phyloP scores from a whole-genome alignment of 257 asterid species.

The Solanum chilense region DNA sequence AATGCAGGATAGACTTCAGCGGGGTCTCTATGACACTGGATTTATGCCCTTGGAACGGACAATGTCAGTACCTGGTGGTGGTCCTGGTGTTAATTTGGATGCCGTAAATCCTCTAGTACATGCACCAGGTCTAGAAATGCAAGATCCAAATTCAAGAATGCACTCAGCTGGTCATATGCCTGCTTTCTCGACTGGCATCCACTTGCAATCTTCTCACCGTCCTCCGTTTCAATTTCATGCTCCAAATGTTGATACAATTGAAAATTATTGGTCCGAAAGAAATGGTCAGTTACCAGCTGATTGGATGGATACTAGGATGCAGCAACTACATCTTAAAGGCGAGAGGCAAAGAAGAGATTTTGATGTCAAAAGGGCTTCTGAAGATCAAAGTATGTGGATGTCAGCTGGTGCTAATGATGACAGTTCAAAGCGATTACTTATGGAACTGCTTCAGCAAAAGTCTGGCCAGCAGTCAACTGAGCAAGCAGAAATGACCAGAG shows the following conservation, averaged over 20 bases:
- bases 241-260: constrained; percentile 38
- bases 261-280: constrained; percentile 62
- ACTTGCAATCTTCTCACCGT: constrained; percentile 49
- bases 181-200: constrained; percentile 49
- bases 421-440: constrained; percentile 82
- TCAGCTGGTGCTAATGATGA: constrained; percentile 83
- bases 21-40: constrained; percentile 55
- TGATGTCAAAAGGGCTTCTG: constrained; percentile 46
- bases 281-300: constrained; percentile 50
- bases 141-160: constrained; percentile 56
- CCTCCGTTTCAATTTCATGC: constrained; percentile 37
- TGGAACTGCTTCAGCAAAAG: constrained; percentile 89
- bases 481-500: constrained; percentile 36
- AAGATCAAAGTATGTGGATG: constrained; percentile 91
- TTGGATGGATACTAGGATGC: constrained; percentile 73
- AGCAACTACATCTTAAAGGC: constrained; percentile 50
- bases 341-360: constrained; percentile 70
- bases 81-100: constrained; percentile 44
- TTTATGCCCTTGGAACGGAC: constrained; percentile 59
- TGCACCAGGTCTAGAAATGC: constrained; percentile 67
- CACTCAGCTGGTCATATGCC: constrained; percentile 55
- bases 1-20: constrained; percentile 70
- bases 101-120: constrained; percentile 47
- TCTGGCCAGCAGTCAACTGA: constrained; percentile 44
- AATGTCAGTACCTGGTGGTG: constrained; percentile 52